phyloP scores from a whole-genome alignment of 2,329 filamentous ascomycete genomes.

The Endoconidiophora polonica region DNA sequence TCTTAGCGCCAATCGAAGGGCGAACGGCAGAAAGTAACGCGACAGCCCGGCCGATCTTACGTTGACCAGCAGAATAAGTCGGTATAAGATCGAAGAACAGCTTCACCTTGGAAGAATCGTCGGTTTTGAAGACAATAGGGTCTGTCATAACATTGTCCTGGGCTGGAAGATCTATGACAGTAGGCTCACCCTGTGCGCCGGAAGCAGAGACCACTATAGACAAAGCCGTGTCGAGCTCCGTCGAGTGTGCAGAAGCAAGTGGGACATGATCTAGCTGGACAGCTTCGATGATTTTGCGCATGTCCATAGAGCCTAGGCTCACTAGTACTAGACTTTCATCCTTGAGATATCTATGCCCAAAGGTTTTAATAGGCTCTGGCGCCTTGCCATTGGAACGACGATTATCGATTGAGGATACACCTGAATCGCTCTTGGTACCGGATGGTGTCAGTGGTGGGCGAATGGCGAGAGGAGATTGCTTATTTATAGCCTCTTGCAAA shows the following conservation, averaged over 20 bases:
- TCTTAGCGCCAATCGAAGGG: constrained; percentile 62
- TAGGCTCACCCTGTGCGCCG: constrained; percentile 72
- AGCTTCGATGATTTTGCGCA: constrained; percentile 61
- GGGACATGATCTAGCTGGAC: constrained; percentile 82
- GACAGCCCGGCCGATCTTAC: constrained; percentile 78
- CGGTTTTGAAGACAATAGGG: constrained; percentile 75
- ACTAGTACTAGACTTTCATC: constrained; percentile 81
- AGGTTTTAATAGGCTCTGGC: constrained; percentile 76
- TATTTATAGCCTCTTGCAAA: constrained; percentile 27
- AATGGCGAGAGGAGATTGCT: neutral
- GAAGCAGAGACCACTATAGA: constrained; percentile 80
- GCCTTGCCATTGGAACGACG: constrained; percentile 39
- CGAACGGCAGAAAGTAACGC: constrained; percentile 77
- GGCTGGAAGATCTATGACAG: constrained; percentile 78
- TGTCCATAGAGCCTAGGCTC: constrained; percentile 88
- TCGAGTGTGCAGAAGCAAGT: constrained; percentile 72
- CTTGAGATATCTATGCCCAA: constrained; percentile 86
- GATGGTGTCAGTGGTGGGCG: constrained; percentile 8
- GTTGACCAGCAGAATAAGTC: constrained; percentile 71
- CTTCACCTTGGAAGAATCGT: constrained; percentile 65
- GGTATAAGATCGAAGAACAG: constrained; percentile 88
- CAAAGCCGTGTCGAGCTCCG: constrained; percentile 83
- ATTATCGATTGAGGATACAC: constrained; percentile 44
- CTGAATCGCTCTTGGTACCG: constrained; percentile 18
- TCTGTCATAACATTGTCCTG: constrained; percentile 90